Conservation (phyloP, 768 basidiomycete species). For the Tricholoma sp. region DNA sequence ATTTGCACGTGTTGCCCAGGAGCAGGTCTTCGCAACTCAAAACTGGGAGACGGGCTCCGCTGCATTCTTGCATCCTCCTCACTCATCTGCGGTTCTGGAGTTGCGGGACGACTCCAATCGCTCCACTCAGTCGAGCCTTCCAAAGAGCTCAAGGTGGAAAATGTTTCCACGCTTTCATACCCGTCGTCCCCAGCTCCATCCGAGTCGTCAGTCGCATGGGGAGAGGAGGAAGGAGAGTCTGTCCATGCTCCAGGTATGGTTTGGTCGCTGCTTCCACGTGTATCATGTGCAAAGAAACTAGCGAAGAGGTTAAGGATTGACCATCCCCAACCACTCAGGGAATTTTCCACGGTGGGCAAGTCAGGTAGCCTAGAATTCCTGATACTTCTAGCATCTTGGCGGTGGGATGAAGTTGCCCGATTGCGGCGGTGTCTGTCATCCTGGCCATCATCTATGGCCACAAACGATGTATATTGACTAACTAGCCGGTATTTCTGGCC, state of each 20-base stretch:
- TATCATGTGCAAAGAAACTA: background rate
- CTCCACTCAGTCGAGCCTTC: constrained; percentile 31
- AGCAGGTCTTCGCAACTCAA: constrained; percentile 11
- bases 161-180: constrained; percentile 27
- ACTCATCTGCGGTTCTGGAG: constrained; percentile 18
- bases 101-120: constrained; percentile 27
- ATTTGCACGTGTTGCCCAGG: constrained; percentile 3
- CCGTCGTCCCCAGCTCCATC: constrained; percentile 12
- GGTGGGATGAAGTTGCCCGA: constrained; percentile 1
- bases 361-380: background rate
- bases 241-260: constrained; percentile 18
- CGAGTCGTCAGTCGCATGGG: background rate
- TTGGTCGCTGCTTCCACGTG: background rate
- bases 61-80: constrained; percentile 16
- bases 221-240: constrained; percentile 8
- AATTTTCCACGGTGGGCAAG: background rate
- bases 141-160: constrained; percentile 48
- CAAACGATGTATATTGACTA: constrained; percentile 50
- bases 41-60: constrained; percentile 28
- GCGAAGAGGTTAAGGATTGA: constrained; percentile 1
- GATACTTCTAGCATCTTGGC: background rate
- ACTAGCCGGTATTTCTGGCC: constrained; percentile 48
- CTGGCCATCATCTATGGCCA: constrained; percentile 41
- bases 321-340: background rate
- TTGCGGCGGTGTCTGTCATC: constrained; percentile 8